Percentiles rank a stretch among this genome's conserved stretches.
Conservation (phyloP, 768 basidiomycete genomes). For the Naganishia vishniacii region DNA sequence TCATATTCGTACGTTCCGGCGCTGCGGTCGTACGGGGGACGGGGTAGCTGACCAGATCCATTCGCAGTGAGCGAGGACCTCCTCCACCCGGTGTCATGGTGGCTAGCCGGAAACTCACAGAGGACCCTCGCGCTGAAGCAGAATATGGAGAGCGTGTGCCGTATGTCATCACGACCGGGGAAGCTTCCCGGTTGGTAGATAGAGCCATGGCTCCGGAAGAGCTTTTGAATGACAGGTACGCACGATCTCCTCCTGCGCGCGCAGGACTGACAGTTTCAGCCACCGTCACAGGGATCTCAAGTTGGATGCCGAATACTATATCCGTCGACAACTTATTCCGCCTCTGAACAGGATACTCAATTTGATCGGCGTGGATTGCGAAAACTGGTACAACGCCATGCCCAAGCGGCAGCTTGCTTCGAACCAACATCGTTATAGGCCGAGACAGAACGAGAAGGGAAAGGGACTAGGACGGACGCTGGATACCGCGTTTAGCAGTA, state of each 20-base stretch:
- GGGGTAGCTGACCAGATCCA: too few relatives aligned
- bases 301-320: conserved; percentile 86
- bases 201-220: conserved; percentile 69
- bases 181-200: conserved; percentile 63
- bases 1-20: conserved; percentile 67
- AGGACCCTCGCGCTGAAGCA: conserved; percentile 74
- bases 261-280: neutral
- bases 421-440: conserved; percentile 3
- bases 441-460: conserved; percentile 2
- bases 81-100: conserved; percentile 91
- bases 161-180: conserved; percentile 72
- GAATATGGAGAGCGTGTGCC: conserved; percentile 92
- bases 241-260: neutral
- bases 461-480: conserved; percentile 16
- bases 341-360: conserved; percentile 87
- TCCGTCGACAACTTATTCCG: conserved; percentile 75
- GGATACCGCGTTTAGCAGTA: conserved; percentile 23
- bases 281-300: conserved; percentile 57
- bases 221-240: conserved; percentile 61
- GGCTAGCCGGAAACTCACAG: conserved; percentile 65
- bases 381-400: conserved; percentile 82
- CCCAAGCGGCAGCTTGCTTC: conserved; percentile 51
- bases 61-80: conserved; percentile 61
- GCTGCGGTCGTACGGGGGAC: neutral
- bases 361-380: conserved; percentile 80